Base-by-base conservation (phyloP, 2,329 filamentous ascomycete species). In the Dactylellina drechsleri region DNA sequence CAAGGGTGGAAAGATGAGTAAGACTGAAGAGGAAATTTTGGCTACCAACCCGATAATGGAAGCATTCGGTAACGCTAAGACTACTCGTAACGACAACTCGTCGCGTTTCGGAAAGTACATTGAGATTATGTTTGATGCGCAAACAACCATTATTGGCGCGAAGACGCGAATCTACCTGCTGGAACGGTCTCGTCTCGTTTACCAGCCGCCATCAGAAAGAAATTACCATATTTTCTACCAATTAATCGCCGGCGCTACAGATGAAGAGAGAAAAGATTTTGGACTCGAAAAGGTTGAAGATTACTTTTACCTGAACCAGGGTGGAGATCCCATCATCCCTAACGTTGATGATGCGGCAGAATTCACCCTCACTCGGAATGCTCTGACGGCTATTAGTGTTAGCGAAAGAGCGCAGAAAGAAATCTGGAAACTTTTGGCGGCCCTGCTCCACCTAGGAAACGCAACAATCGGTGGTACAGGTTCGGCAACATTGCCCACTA, bases 161-260 rank as follows among this genome's bases (percentile, higher is more conserved):
- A 96, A 96, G 85, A 99, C 99, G 81, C 88, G 95, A 79, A 97
- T 93, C 66, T 99, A 99, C 81, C 86, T 99, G 78, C 86, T 99
- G 52, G 95, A 99, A 83, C 91, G 95, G 75, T 98, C 95, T 76
- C 90, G 95, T 84, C 85, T 99, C 80, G 95, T 98, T 16, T 99
- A 98, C 83, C 95, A 99, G 82, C 95, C 95, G 49, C 85, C 97
- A 77, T 98, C 97, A 84, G 95, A 99, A 85, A 88, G 95, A 78
- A 99, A 99, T 82, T 99, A 99, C 84, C 95, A 99, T 83, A 94
- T 99, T 80, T 99, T 99, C 84, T 99, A 99, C 83, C 95, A 99
- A 83, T 87, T 99, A 60, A 90, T 97, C 53, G 93, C 93, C 58
- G 95, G 96, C 81, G 91, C 93, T n/a, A 89, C 92, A 1, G 92